phyloP scores from a whole-genome alignment of 495 filamentous ascomycete species.

The Coniosporium apollinis region DNA sequence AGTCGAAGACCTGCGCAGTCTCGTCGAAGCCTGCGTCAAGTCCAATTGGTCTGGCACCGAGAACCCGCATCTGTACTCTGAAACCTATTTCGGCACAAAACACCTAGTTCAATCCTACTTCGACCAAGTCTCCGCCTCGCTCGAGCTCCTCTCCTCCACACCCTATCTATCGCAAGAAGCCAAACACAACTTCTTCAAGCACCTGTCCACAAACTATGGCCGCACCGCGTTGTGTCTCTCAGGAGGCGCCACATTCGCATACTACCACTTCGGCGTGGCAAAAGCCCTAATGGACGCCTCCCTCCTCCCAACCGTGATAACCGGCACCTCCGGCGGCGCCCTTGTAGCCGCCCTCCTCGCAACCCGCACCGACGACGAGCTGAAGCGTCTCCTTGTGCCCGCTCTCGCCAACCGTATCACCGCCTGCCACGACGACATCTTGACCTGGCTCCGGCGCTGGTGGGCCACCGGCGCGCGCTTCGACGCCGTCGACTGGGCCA shows the following conservation, averaged over 20 bases:
- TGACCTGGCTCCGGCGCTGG: constrained; percentile 67
- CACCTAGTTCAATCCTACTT: constrained; percentile 76
- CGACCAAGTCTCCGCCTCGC: constrained; percentile 51
- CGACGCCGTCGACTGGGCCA: constrained; percentile 84
- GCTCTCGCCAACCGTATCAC: constrained; percentile 70
- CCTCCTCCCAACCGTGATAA: constrained; percentile 81
- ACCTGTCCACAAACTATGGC: constrained; percentile 78
- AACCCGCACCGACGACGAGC: constrained; percentile 79
- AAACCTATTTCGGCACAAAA: constrained; percentile 95
- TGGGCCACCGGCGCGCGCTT: constrained; percentile 87
- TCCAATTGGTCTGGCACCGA: constrained; percentile 95
- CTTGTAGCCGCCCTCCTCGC: constrained; percentile 77
- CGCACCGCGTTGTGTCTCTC: constrained; percentile 84
- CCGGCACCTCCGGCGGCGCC: constrained; percentile 86
- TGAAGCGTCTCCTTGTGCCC: constrained; percentile 70
- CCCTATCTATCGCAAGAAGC: constrained; percentile 47
- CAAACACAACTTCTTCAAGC: constrained; percentile 74
- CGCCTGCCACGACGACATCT: constrained; percentile 64
- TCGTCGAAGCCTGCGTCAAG: constrained; percentile 86
- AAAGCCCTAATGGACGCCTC: constrained; percentile 80
- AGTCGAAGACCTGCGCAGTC: constrained; percentile 51
- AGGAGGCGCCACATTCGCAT: constrained; percentile 90
- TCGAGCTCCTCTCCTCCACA: constrained; percentile 50
- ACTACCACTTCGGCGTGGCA: constrained; percentile 90
- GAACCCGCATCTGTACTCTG: constrained; percentile 81